Percentiles rank a stretch among this genome's conserved stretches.
Conservation (phyloP, 2,329 filamentous ascomycete genomes). For the Sporothrix globosa region DNA sequence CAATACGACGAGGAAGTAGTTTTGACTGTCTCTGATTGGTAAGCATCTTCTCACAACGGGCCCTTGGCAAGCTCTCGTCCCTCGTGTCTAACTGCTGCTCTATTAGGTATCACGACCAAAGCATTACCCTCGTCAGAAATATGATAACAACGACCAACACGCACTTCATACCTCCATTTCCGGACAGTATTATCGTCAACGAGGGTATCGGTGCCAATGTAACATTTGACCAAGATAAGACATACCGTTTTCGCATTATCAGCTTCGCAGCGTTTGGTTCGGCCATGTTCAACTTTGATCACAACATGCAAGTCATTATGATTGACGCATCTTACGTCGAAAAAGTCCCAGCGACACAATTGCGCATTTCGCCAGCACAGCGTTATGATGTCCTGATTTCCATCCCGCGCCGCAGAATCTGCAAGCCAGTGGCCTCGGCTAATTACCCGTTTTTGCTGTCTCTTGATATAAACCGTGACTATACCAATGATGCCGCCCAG, state of each 20-base stretch:
- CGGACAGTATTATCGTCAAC: constrained; percentile 49
- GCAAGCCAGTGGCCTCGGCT: no score
- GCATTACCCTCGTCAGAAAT: constrained; percentile 43
- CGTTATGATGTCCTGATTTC: constrained; percentile 51
- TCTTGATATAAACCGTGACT: constrained; percentile 52
- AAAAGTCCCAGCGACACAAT: constrained; percentile 43
- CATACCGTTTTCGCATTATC: constrained; percentile 53
- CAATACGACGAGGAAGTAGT: constrained; percentile 63
- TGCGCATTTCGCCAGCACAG: constrained; percentile 50
- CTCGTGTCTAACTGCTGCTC: neutral
- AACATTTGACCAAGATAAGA: constrained; percentile 48
- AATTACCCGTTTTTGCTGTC: constrained; percentile 51
- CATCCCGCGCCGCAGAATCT: constrained; percentile 40
- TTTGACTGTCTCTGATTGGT: constrained; percentile 55
- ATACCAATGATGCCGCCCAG: constrained; percentile 40
- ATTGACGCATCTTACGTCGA: constrained; percentile 49
- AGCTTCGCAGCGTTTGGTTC: constrained; percentile 51
- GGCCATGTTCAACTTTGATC: constrained; percentile 50
- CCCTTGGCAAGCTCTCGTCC: no score
- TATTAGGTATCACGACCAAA: constrained; percentile 49
- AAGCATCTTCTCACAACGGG: constrained; percentile 1
- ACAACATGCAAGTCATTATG: constrained; percentile 51
- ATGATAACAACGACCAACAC: constrained; percentile 50
- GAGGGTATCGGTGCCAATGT: constrained; percentile 47
- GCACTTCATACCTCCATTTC: constrained; percentile 47